Conservation (phyloP, 805 yeast species). For the Teunomyces aglyptinius region DNA sequence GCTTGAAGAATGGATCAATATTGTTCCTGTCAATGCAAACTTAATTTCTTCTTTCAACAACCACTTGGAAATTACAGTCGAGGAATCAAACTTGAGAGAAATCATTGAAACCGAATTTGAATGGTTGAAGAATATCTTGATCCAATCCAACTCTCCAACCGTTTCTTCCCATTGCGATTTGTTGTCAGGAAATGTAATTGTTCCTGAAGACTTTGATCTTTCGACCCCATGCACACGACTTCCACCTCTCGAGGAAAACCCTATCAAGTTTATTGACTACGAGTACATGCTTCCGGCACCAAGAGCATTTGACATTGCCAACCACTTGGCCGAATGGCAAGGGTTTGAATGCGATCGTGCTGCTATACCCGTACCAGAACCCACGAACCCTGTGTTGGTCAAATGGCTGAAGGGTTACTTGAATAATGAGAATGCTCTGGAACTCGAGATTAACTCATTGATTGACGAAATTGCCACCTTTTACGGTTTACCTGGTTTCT, state of each 20-base stretch:
- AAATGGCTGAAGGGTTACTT: conserved; percentile 63
- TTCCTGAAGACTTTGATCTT: conserved; percentile 41
- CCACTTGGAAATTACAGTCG: conserved; percentile 23
- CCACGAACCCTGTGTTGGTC: conserved; percentile 43
- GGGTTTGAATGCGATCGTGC: conserved; percentile 69
- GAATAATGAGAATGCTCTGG: conserved; percentile 25
- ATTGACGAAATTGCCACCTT: conserved; percentile 56
- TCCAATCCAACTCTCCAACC: conserved; percentile 43
- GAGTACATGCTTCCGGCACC: conserved; percentile 74
- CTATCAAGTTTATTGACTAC: conserved; percentile 64
- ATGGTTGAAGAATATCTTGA: conserved; percentile 50
- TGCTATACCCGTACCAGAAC: conserved; percentile 54
- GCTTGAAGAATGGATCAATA: conserved; percentile 58
- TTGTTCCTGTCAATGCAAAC: conserved; percentile 52
- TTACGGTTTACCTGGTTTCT: conserved; percentile 80
- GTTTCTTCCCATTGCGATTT: conserved; percentile 74
- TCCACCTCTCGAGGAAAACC: conserved; percentile 27
- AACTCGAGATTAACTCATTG: conserved; percentile 38
- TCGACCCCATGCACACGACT: conserved; percentile 12
- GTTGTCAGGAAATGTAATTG: conserved; percentile 68
- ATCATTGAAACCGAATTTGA: conserved; percentile 49
- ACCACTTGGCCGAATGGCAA: conserved; percentile 79
- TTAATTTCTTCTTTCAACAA: conserved; percentile 34
- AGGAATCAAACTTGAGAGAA: conserved; percentile 28
- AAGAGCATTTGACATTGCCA: conserved; percentile 71